Conservation (phyloP, 2,329 filamentous ascomycete genomes). For the Penicillium sp. region DNA sequence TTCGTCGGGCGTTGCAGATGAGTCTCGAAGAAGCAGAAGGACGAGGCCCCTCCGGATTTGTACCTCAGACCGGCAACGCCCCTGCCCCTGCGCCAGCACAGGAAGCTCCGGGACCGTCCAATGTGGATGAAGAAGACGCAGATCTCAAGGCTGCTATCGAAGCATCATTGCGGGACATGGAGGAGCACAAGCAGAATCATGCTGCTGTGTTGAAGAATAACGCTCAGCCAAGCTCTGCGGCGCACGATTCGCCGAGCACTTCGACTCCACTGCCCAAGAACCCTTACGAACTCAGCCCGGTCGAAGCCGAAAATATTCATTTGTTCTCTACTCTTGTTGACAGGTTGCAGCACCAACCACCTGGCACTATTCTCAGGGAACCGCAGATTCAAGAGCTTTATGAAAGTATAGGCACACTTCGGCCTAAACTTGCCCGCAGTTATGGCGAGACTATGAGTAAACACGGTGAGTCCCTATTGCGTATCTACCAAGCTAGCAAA, state of each 20-base stretch:
- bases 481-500: neutral
- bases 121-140: slow-evolving; percentile 76
- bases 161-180: slow-evolving; percentile 92
- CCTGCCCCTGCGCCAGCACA: slow-evolving; percentile 37
- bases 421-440: slow-evolving; percentile 89
- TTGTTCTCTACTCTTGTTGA: slow-evolving; percentile 93
- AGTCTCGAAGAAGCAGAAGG: slow-evolving; percentile 89
- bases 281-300: slow-evolving; percentile 88
- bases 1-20: slow-evolving; percentile 93
- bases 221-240: slow-evolving; percentile 54
- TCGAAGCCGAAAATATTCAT: slow-evolving; percentile 97
- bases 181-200: slow-evolving; percentile 93
- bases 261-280: slow-evolving; percentile 68
- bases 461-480: slow-evolving; percentile 63
- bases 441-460: slow-evolving; percentile 99
- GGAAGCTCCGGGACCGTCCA: slow-evolving; percentile 42
- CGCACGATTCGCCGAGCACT: slow-evolving; percentile 49
- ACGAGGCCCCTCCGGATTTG: slow-evolving; percentile 68
- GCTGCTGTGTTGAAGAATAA: slow-evolving; percentile 80
- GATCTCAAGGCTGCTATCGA: slow-evolving; percentile 94
- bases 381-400: slow-evolving; percentile 98
- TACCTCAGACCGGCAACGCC: slow-evolving; percentile 57
- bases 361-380: slow-evolving; percentile 91
- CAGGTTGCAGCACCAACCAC: slow-evolving; percentile 88
- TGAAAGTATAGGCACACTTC: slow-evolving; percentile 88